Evolutionary conservation across 1,139 yeast species (phyloP).

Genomic region (Yamadazyma dushanensis): DNA sequence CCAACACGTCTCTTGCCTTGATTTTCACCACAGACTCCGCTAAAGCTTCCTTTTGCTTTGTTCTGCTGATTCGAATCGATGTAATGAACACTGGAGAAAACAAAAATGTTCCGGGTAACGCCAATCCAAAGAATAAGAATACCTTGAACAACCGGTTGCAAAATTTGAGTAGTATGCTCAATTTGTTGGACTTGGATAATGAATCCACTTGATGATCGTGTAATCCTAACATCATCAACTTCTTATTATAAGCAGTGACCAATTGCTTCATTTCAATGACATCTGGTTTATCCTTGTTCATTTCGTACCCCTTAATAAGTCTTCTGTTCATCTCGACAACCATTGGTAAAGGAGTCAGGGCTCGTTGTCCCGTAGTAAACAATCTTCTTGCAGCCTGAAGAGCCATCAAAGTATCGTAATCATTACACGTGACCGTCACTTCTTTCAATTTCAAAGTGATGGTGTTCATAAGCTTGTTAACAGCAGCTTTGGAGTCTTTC

Average conservation of each 20-base stretch:
- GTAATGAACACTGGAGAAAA: constrained; percentile 47
- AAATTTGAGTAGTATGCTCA: constrained; percentile 27
- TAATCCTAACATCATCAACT: constrained; percentile 34
- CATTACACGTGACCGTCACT: constrained; percentile 90
- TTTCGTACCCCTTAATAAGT: constrained; percentile 40
- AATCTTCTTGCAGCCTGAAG: constrained; percentile 78
- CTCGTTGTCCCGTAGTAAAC: constrained; percentile 36
- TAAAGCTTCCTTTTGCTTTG: constrained; percentile 43
- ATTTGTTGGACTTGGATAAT: constrained; percentile 28
- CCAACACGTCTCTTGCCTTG: constrained; percentile 46
- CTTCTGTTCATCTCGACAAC: constrained; percentile 49
- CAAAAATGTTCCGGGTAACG: constrained; percentile 44
- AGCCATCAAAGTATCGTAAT: constrained; percentile 87
- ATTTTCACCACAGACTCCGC: constrained; percentile 45
- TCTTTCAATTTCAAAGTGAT: constrained; percentile 78
- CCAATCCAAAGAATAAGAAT: constrained; percentile 33
- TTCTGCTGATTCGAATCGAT: constrained; percentile 33
- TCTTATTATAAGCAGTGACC: constrained; percentile 37
- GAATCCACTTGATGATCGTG: constrained; percentile 48
- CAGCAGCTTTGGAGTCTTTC: constrained; percentile 63
- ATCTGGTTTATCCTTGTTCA: constrained; percentile 35
- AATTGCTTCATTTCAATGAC: constrained; percentile 33
- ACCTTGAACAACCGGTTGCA: constrained; percentile 31
- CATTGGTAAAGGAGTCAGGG: constrained; percentile 40
- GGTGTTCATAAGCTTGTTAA: constrained; percentile 65